Conservation (phyloP, 495 filamentous ascomycete species). For the Bacidia gigantensis region DNA sequence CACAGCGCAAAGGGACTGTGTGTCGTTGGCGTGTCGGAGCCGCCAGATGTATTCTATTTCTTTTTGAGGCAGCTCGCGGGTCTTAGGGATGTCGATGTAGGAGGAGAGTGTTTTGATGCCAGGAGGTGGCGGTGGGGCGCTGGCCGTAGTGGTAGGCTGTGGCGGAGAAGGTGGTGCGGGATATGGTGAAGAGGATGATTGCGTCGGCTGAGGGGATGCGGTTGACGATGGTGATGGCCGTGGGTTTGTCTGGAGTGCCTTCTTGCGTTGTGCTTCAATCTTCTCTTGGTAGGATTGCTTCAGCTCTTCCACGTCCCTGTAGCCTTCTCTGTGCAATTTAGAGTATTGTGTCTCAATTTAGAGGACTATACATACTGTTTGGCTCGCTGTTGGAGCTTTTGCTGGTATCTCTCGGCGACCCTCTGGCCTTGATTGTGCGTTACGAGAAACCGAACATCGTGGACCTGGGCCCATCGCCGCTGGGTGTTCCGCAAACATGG, state of each 20-base stretch:
- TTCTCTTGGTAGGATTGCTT: slow-evolving; percentile 72
- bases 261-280: slow-evolving; percentile 50
- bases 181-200: slow-evolving; percentile 1
- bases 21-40: slow-evolving; percentile 59
- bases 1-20: slow-evolving; percentile 63
- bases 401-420: slow-evolving; percentile 70
- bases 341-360: neutral
- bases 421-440: slow-evolving; percentile 46
- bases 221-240: slow-evolving; percentile 17
- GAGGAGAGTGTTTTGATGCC: slow-evolving; percentile 69
- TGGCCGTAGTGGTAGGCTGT: slow-evolving; percentile 18
- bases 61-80: slow-evolving; percentile 52
- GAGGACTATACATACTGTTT: slow-evolving; percentile 38
- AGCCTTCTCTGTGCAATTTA: slow-evolving; percentile 45
- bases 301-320: slow-evolving; percentile 57
- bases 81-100: slow-evolving; percentile 74
- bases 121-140: slow-evolving; percentile 24
- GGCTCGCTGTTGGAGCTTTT: slow-evolving; percentile 76
- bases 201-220: neutral
- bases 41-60: slow-evolving; percentile 87
- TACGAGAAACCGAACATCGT: slow-evolving; percentile 80
- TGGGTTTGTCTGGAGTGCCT: slow-evolving; percentile 32
- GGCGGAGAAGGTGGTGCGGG: slow-evolving; percentile 23
- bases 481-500: slow-evolving; percentile 33
- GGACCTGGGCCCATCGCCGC: slow-evolving; percentile 78